Base-by-base conservation (phyloP, 768 basidiomycete genomes). In the Tremella mesenterica region DNA sequence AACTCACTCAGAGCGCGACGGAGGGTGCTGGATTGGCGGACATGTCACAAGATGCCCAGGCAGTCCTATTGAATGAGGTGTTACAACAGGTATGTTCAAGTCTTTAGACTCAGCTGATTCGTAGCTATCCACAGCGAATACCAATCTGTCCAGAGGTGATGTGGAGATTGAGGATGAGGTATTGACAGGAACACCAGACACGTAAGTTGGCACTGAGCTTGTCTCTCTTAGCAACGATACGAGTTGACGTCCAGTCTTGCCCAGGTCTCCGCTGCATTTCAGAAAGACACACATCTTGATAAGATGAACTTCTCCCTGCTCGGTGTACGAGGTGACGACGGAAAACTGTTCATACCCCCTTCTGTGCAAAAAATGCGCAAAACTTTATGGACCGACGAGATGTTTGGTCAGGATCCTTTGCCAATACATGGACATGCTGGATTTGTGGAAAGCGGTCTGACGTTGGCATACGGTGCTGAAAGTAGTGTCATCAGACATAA, bases 301-400 rank as follows among this genome's bases (percentile, higher is more conserved):
- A 67, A 67, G 39, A 54, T 71, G 46, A 67, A 73, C 47, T 46
- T 73, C 0, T 58, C 67, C 9, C 31, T 73, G n/a, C 59, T 63
- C 14, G 71, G 71, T 23, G 69, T 73, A 55, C 39, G 71, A 21
- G 69, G 70, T 51, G 71, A 73, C 38, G 61, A 58, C 48, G 71
- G 69, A 0, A 57, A 58, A 38, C 55, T 71, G 10, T 73, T 73
- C 53, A 58, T 73, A 20, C 71, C 71, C 16, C 71, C 71, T 1
- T 69, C 71, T 0, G 67, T 69, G 4, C 62, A 67, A 23, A 60
- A 69, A 46, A 66, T 62, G 16, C 69, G 70, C 50, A 61, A 64
- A 44, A 55, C 44, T 10, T 44, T 66, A 26, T 52, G 65, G 14
- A 56, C 64, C 26, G 64, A 65, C 16, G 61, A 60, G 28, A 52